Conservation (phyloP, 495 filamentous ascomycete genomes). For the Penicillium angulare region DNA sequence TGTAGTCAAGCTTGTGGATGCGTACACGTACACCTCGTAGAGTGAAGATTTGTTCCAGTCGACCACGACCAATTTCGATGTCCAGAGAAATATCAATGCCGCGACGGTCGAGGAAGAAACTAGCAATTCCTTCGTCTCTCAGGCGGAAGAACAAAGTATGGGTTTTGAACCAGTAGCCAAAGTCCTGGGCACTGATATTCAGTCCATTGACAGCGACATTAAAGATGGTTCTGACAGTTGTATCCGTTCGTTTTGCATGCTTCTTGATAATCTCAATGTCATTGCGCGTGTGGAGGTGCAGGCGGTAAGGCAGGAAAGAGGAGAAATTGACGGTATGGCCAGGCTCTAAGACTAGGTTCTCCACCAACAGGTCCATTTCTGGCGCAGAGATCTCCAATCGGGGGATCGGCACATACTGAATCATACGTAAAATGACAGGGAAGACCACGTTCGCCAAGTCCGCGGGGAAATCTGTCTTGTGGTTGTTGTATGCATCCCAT, state of each 20-base stretch:
- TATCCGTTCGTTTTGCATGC: slow-evolving; percentile 63
- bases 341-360: slow-evolving; percentile 88
- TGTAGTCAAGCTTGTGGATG: slow-evolving; percentile 85
- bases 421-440: slow-evolving; percentile 67
- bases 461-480: slow-evolving; percentile 66
- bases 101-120: slow-evolving; percentile 77
- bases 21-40: slow-evolving; percentile 71
- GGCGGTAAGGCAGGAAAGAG: slow-evolving; percentile 84
- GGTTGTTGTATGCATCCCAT: slow-evolving; percentile 54
- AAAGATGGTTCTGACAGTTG: slow-evolving; percentile 65
- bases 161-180: slow-evolving; percentile 74
- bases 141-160: slow-evolving; percentile 67
- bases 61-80: slow-evolving; percentile 71
- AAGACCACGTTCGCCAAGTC: slow-evolving; percentile 77
- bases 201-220: slow-evolving; percentile 77
- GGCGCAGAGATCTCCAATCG: slow-evolving; percentile 82
- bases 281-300: slow-evolving; percentile 79
- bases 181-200: slow-evolving; percentile 75
- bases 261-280: slow-evolving; percentile 82
- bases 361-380: slow-evolving; percentile 78
- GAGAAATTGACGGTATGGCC: slow-evolving; percentile 79
- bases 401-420: slow-evolving; percentile 87
- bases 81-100: slow-evolving; percentile 85
- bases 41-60: slow-evolving; percentile 75
- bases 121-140: slow-evolving; percentile 78